Conservation (phyloP, 192 early-diverging fungal genomes). For the Umbelopsis vinacea region DNA sequence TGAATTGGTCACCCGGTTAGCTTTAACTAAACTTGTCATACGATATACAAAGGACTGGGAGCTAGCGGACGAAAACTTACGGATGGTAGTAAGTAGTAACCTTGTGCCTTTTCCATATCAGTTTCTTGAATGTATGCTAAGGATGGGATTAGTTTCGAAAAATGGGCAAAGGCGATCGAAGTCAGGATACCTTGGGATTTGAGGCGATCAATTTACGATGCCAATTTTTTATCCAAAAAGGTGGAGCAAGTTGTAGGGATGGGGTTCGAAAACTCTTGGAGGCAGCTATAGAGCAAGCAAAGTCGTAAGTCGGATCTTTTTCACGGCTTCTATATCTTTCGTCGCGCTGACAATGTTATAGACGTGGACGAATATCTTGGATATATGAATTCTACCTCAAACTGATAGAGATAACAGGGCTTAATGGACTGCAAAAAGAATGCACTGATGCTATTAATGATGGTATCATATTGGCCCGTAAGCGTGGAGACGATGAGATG, state of each 20-base stretch:
- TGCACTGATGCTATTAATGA: not conserved
- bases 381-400: conserved; percentile 6
- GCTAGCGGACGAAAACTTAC: conserved; percentile 4
- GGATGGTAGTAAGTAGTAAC: not conserved
- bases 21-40: not conserved
- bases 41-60: conserved; percentile 2
- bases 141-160: not conserved
- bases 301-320: not conserved
- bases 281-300: conserved; percentile 9
- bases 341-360: not conserved
- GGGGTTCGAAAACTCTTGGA: not conserved
- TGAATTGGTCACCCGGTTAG: not conserved
- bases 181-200: not conserved
- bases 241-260: not conserved
- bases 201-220: conserved; percentile 13
- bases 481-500: not conserved
- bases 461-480: not conserved
- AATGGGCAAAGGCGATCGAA: not conserved
- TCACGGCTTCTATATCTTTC: no score
- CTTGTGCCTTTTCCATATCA: not conserved
- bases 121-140: not conserved
- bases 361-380: conserved; percentile 1
- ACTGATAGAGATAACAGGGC: not conserved
- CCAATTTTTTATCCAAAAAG: not conserved
- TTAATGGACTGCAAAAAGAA: not conserved